Percentiles rank a stretch among this genome's conserved stretches.
These are phyloP conservation scores for Plenodomus biglobosus DNA, from an alignment of 2,329 filamentous ascomycete species.

Conservation along the genomic window DNA sequence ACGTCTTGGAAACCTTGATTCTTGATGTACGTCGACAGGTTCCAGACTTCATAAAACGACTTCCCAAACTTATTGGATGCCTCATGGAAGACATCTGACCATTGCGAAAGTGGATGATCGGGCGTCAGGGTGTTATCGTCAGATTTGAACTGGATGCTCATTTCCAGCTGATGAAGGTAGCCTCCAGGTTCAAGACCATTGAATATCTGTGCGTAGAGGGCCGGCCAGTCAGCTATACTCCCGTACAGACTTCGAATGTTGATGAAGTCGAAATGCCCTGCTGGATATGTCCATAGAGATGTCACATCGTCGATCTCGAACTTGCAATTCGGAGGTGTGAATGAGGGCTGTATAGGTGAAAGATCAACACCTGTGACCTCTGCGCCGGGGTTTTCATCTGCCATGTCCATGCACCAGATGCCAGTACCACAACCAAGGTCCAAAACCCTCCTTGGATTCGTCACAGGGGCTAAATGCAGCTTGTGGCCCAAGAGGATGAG, in stretches of 20 bases:
- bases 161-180: slow-evolving; percentile 46
- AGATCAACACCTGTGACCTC: slow-evolving; percentile 51
- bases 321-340: slow-evolving; percentile 48
- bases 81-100: slow-evolving; percentile 31
- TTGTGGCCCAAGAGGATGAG: slow-evolving; percentile 24
- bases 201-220: slow-evolving; percentile 38
- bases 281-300: slow-evolving; percentile 42
- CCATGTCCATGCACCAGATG: slow-evolving; percentile 36
- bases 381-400: slow-evolving; percentile 32
- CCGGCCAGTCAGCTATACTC: slow-evolving; percentile 47
- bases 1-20: slow-evolving; percentile 32
- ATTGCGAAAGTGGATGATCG: slow-evolving; percentile 32
- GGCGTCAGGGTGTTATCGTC: slow-evolving; percentile 43
- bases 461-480: slow-evolving; percentile 27
- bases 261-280: slow-evolving; percentile 43
- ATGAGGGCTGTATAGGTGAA: slow-evolving; percentile 51
- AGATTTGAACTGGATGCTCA: slow-evolving; percentile 44
- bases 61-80: slow-evolving; percentile 25
- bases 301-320: slow-evolving; percentile 52
- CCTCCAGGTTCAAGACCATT: slow-evolving; percentile 39
- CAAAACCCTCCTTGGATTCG: slow-evolving; percentile 19
- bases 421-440: slow-evolving; percentile 34
- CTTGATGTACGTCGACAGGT: slow-evolving; percentile 28
- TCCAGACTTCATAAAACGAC: slow-evolving; percentile 31
- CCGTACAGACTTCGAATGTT: slow-evolving; percentile 49